These are phyloP conservation scores for Penicillium occitanis DNA, from an alignment of 2,329 filamentous ascomycete genomes.

Conservation along the genomic window DNA sequence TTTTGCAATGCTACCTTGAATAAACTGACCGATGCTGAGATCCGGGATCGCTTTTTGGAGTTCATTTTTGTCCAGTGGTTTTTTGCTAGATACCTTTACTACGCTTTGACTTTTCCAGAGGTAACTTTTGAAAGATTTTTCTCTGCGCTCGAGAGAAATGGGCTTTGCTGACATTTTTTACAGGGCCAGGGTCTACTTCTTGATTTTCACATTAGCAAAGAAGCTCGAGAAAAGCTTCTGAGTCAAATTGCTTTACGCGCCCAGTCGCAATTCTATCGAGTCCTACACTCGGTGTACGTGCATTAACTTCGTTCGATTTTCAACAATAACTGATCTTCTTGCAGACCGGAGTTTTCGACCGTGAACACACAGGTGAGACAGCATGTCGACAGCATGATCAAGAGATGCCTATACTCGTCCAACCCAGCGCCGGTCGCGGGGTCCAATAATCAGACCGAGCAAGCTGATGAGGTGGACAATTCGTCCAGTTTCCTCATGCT, in stretches of 20 bases:
- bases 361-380: conserved; percentile 35
- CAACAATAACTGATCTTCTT: conserved; percentile 54
- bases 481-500: conserved; percentile 69
- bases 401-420: conserved; percentile 27
- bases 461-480: conserved; percentile 20
- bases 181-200: conserved; percentile 66
- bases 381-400: conserved; percentile 42
- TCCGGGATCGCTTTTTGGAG: conserved; percentile 71
- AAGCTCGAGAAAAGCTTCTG: conserved; percentile 74
- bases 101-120: conserved; percentile 85
- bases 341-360: conserved; percentile 39
- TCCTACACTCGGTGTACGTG: conserved; percentile 67
- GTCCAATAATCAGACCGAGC: conserved; percentile 44
- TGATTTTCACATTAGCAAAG: conserved; percentile 89
- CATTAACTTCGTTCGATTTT: conserved; percentile 18
- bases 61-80: conserved; percentile 91
- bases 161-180: conserved; percentile 28
- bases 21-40: conserved; percentile 68
- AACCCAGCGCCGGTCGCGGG: conserved; percentile 13
- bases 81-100: conserved; percentile 81
- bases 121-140: conserved; percentile 50
- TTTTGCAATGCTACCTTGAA: conserved; percentile 79
- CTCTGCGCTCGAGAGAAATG: not conserved
- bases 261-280: conserved; percentile 75
- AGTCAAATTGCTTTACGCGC: conserved; percentile 76